Base-by-base conservation (phyloP, 768 basidiomycete species). In the Saitozyma podzolica region DNA sequence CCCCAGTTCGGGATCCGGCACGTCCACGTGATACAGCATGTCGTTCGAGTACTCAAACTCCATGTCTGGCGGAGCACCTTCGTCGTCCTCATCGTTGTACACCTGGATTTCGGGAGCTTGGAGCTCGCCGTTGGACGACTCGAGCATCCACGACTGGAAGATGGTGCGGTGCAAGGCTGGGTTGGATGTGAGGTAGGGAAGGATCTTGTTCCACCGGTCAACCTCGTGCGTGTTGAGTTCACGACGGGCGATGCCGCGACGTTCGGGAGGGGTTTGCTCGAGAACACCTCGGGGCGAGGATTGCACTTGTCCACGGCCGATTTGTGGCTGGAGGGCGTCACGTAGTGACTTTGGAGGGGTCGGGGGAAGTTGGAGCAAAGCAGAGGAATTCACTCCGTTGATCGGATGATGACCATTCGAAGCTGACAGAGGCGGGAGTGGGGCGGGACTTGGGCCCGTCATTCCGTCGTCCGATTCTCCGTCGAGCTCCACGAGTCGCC, bases 41-140 rank as follows among this genome's bases (percentile, higher is more conserved):
- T 85, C 80, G 76, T 95, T 93, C 10, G 89, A 87, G 75, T 95
- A 95, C 63, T 87, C 82, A 70, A 93, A 96, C 70, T 95, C 92
- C 85, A 89, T 91, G 29, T 84, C 85, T 0, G 92, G 92, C 9
- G 19, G 87, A 85, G 9, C 85, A 82, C 63, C 89, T 43, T 76
- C 88, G 9, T 82, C 74, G 63, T 90, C 90, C 20, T 91, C 81
- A 0, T 84, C 77, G 69, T 93, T 92, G 55, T 85, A 75, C 29
- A 95, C 83, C 14, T 79, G 79, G 68, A 95, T 89, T 6, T 80
- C 80, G 0, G 89, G 90, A 1, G 89, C 87, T 50, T 84, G 72
- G 0, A 85, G 87, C 63, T 92, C 91, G 67, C 88, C 87, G 6
- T 82, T 80, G 19, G 82, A 82, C 0, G 88, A 88, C 64, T 88